Evolutionary conservation across 2,329 filamentous ascomycete genomes (phyloP), one percentile per base, ranked within the genome.

Genomic region (Cytospora leucostoma): DNA sequence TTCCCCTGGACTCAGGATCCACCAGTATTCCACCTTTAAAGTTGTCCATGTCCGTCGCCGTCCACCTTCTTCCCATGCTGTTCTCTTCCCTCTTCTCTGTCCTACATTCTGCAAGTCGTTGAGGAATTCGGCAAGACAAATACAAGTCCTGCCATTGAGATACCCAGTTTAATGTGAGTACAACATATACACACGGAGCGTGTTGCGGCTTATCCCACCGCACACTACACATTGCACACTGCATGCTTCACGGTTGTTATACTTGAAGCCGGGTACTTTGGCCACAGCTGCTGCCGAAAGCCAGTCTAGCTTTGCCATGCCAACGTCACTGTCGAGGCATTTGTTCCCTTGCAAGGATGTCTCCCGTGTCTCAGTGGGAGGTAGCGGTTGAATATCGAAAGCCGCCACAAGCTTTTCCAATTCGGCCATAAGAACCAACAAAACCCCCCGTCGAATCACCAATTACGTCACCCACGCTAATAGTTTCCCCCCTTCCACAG

Each of bases 11-110:
- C 49, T 19, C 37, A 21, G 52, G 60, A 60, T 51, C 64, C 64
- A 65, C 64, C 62, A 59, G 61, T 49, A 54, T 54, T 56, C 63
- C 61, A 60, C 63, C 64, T 65, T 65, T 65, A 65, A 65, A 65
- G 64, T 65, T 63, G 64, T 65, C 64, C 63, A 60, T 55, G 61
- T 63, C 64, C 64, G 37, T 49, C 49, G 35, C 54, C 52, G 51
- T 57, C 52, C 51, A 52, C 32, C 27, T 56, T 40, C 35, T 49
- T 38, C 10, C n/a, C 15, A 33, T 61, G 61, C 56, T 61, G 56
- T 57, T 44, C 52, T 53, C 52, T 50, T 49, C 49, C 54, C 56
- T 44, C 38, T 61, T 63, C 56, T 58, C 33, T 57, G 34, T 63
- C 61, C 55, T 51, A 34, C 50, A 51, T 50, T 54, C 59, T 34